A percentile compares a stretch with the other conserved stretches of the same genome.
These are phyloP conservation scores for Platanthera zijinensis DNA, from an alignment of 106 monocot genomes.

Conservation along the genomic window DNA sequence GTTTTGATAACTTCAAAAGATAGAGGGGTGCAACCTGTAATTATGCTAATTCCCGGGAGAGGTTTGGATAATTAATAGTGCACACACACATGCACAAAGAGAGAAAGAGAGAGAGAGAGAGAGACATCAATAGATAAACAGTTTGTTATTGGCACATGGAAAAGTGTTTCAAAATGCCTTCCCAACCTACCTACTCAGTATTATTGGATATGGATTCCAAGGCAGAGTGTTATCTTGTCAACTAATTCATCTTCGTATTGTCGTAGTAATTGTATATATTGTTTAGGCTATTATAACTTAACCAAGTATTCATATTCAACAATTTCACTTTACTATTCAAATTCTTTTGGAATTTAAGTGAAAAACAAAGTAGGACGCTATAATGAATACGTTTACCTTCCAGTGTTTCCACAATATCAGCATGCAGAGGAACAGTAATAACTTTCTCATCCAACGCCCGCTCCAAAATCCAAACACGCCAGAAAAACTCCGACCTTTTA, in stretches of 20 bases:
- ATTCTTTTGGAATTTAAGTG: no score
- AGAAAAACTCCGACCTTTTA: conserved; percentile 3
- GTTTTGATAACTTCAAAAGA: no score
- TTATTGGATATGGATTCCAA: not conserved
- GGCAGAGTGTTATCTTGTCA: not conserved
- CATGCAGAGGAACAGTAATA: conserved; percentile 43
- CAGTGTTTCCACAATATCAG: conserved; percentile 70
- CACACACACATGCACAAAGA: no score
- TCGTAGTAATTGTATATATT: not conserved
- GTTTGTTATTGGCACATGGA: not conserved
- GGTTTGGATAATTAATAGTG: no score
- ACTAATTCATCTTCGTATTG: not conserved
- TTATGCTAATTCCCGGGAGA: no score
- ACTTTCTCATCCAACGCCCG: conserved; percentile 56
- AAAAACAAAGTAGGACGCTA: no score
- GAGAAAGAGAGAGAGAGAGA: no score
- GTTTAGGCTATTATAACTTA: not conserved
- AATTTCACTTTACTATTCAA: not conserved
- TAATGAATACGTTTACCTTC: conserved; percentile 34
- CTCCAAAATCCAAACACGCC: conserved; percentile 16
- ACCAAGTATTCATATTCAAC: not conserved
- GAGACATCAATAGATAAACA: no score
- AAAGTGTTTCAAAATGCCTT: not conserved
- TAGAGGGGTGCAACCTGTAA: no score
- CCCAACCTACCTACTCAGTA: not conserved